Conservation (phyloP, 331 rosid species). For the Malus hybrid region DNA sequence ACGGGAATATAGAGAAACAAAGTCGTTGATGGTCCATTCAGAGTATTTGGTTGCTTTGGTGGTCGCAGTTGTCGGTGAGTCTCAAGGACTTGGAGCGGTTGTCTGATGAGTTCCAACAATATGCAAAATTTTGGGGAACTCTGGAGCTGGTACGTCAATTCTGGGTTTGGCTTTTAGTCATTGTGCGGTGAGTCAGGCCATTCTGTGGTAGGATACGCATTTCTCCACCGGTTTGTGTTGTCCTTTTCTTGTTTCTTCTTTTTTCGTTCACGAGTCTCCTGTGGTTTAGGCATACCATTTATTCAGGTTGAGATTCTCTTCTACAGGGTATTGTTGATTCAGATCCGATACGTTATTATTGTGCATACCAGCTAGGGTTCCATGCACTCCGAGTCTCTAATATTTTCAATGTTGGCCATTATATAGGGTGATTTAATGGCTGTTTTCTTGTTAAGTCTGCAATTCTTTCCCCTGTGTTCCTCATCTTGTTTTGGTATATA, state of each 20-base stretch:
- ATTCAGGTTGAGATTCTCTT: constrained; percentile 11
- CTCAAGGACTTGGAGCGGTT: constrained; percentile 25
- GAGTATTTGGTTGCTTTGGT: constrained; percentile 39
- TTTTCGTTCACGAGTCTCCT: background rate
- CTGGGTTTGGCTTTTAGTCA: constrained; percentile 18
- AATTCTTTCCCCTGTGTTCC: background rate
- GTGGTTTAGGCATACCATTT: constrained; percentile 16
- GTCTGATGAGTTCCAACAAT: constrained; percentile 19
- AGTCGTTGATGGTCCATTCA: constrained; percentile 31
- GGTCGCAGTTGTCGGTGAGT: constrained; percentile 28
- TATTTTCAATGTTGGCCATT: constrained; percentile 30
- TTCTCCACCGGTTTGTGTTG: constrained; percentile 16
- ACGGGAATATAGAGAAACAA: constrained; percentile 25
- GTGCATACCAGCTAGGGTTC: constrained; percentile 24
- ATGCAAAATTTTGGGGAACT: constrained; percentile 23
- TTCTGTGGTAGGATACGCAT: constrained; percentile 35
- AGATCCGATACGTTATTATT: constrained; percentile 17
- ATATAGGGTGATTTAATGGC: constrained; percentile 35
- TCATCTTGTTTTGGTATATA: background rate
- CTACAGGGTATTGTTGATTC: constrained; percentile 12
- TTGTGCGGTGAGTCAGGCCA: constrained; percentile 29
- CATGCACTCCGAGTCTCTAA: constrained; percentile 22
- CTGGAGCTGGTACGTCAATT: constrained; percentile 22
- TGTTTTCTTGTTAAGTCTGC: constrained; percentile 32
- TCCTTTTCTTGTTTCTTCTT: background rate